These are phyloP conservation scores for Hyphopichia fennica DNA, from an alignment of 1,139 yeast species.

Conservation along the genomic window DNA sequence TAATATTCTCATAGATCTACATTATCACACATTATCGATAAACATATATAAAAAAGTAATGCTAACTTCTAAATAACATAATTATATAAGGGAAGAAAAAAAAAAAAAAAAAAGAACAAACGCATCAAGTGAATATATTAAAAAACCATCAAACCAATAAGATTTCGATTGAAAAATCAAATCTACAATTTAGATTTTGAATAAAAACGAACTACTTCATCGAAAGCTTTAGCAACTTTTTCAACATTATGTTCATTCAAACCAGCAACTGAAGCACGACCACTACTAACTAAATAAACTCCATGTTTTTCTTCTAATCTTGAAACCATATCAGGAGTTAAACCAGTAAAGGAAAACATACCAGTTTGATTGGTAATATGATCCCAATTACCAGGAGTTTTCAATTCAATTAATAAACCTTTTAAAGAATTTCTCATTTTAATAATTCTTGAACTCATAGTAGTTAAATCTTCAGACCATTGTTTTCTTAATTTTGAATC, in stretches of 20 bases:
- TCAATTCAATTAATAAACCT: conserved; percentile 56
- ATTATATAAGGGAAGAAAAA: no score
- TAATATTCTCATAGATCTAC: no score
- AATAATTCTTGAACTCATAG: conserved; percentile 85
- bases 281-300: conserved; percentile 75
- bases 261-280: conserved; percentile 95
- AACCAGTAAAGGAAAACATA: conserved; percentile 95
- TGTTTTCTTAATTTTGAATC: conserved; percentile 65
- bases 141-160: neutral
- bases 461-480: conserved; percentile 84
- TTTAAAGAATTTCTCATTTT: conserved; percentile 73
- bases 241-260: conserved; percentile 78
- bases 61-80: neutral
- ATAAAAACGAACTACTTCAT: conserved; percentile 63
- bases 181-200: conserved; percentile 34
- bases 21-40: no score
- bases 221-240: conserved; percentile 79
- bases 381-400: conserved; percentile 90
- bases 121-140: neutral
- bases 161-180: neutral
- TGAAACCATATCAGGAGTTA: conserved; percentile 75
- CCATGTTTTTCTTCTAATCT: conserved; percentile 77
- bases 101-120: neutral
- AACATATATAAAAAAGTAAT: conserved; percentile 1
- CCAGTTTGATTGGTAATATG: conserved; percentile 92